Evolutionary conservation across 2,329 filamentous ascomycete genomes (phyloP), one percentile per base, ranked within the genome.

Genomic region (Dothideomycetes sp.): DNA sequence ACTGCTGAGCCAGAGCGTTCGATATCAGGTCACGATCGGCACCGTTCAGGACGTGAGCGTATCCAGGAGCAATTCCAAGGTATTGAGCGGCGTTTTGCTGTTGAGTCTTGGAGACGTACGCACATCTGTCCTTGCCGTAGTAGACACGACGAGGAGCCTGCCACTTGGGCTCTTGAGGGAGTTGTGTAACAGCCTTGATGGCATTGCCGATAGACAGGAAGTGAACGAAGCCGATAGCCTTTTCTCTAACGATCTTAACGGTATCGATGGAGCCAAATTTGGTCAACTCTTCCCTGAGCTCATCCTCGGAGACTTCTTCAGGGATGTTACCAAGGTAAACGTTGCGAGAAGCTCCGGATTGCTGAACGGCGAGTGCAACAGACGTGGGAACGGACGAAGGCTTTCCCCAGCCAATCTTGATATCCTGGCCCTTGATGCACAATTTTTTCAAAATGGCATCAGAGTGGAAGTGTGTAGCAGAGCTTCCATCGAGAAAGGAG

Each of bases 391-490:
- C 91, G 63, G 94, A 89, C 3, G 91, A 96, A 22, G 91, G 89
- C 67, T 98, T 98, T 47, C 91, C 91, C 91, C 91, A 98, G 47
- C 91, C 91, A 54, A 98, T 88, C 72, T 98, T 98, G 70, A 98
- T 95, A 61, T 98, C 91, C 69, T 96, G 91, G 18, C 89, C 89
- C 65, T 94, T 88, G 69, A 98, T 94, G 54, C 88, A 88, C 59
- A 98, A 77, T 73, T 96, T 98, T 73, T 98, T 98, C 75, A 98
- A 76, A 65, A 98, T 98, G 51, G 91, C 91, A 72, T 98, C 91
- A 15, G 91, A 98, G 70, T 98, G 91, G 68, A 98, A 98, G 61
- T 98, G 91, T 16, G 89, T 96, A 41, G 91, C 91, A 19, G 91
- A 95, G 67, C 88, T 94, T 54, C 88, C 87, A 57, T 98, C 91